Base-by-base conservation (phyloP, 345 rosid species). In the Hibiscus tridactylites region DNA sequence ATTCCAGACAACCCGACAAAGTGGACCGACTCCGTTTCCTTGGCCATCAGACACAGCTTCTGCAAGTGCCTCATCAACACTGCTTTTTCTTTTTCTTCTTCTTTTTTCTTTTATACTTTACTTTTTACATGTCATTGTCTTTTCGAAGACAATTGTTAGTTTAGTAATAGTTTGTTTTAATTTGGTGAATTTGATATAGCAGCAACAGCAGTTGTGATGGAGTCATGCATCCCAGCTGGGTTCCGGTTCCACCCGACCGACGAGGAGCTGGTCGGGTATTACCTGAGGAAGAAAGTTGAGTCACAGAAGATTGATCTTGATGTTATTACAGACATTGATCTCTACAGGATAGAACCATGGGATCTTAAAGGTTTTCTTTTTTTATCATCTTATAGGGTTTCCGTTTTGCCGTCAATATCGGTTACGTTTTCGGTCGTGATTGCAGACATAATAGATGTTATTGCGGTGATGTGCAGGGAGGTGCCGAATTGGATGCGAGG, bases 301-400 rank as follows among this genome's bases (percentile, higher is more conserved):
- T 83, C 87, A 57, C 85, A 80, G 9, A 82, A 84, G 78, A 86
- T 89, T 71, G 92, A 89, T 73, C 83, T 89, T 9, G 91, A 89
- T 70, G 88, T 89, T 75, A 89, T 89, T 67, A 89, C 83, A 77
- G 95, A 89, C 67, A 89, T 89, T 12, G 95, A 89, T 74, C 95
- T 89, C 73, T 89, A 89, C 73, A 89, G 86, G 77, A 89, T 89
- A 63, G 95, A 89, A 74, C 95, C 95, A 33, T 89, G 95, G 95
- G 92, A 89, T 81, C 87, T 89, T 73, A 88, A 87, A 86, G 92
- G 21, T 21, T 21, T n/a, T n/a, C n/a, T 21, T 21, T 21, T 21
- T 21, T 21, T 0, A 21, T 21, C 21, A 21, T 21, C 21, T 21
- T 21, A 0, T 21, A 21, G 21, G 21, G 21, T 21, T 21, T 21